Percentiles rank a stretch among this genome's conserved stretches.
These are phyloP conservation scores for Verticillium alfalfae DNA, from an alignment of 2,329 filamentous ascomycete species.

Conservation along the genomic window DNA sequence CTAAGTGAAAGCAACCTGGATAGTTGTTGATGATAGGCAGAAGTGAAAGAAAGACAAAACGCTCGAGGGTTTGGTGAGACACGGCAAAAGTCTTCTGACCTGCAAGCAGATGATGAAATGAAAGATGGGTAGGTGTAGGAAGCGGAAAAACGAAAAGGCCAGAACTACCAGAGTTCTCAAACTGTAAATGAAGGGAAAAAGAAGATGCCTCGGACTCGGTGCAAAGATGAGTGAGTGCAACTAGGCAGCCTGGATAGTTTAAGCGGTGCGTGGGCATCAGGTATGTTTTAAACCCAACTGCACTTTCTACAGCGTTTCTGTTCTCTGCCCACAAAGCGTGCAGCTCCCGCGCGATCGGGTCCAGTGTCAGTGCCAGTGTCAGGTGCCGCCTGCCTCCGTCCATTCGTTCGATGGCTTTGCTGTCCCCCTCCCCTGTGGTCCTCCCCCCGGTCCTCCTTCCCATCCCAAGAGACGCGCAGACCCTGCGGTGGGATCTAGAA, in stretches of 20 bases:
- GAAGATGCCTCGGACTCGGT: neutral
- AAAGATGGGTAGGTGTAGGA: neutral
- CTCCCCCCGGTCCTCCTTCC: too few species aligned
- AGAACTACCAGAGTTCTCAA: conserved; percentile 1
- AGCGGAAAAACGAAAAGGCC: conserved; percentile 4
- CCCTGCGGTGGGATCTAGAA: neutral
- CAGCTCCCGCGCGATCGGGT: neutral
- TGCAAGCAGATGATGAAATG: neutral
- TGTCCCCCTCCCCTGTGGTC: neutral
- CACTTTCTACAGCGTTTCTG: neutral
- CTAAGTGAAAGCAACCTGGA: neutral
- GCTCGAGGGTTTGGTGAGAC: neutral
- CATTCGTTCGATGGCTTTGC: neutral
- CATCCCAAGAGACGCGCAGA: too few species aligned
- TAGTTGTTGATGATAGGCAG: neutral
- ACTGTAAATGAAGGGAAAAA: neutral
- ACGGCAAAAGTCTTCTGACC: neutral
- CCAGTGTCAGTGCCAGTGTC: neutral
- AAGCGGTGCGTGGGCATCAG: neutral
- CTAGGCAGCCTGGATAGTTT: neutral
- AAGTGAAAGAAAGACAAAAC: neutral
- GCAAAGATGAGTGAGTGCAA: neutral
- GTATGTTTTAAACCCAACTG: neutral
- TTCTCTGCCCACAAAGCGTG: neutral
- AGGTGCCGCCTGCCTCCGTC: neutral